Evolutionary conservation across 352 stramenopile genomes (phyloP).

Genomic region (Phytophthora citricola): DNA sequence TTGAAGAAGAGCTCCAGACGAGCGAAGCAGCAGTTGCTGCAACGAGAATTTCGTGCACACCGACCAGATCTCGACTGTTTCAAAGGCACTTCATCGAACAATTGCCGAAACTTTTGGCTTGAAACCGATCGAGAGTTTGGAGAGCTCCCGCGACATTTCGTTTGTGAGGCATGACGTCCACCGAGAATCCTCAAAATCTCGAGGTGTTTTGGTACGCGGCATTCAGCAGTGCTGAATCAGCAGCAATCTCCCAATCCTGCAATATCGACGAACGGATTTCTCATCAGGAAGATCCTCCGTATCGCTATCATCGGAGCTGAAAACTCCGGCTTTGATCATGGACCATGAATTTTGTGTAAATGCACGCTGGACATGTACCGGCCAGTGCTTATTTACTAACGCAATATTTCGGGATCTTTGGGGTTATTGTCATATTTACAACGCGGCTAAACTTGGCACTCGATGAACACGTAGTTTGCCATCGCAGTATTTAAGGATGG

Average conservation of each 20-base stretch:
- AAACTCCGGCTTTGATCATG: conserved; percentile 10
- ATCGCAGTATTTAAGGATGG: conserved; percentile 2
- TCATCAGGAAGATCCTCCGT: conserved; percentile 10
- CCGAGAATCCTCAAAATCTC: conserved; percentile 15
- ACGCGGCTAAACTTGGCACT: conserved; percentile 5
- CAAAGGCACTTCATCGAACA: conserved; percentile 16
- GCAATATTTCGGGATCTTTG: neutral
- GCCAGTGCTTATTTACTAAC: neutral
- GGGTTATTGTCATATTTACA: conserved; percentile 1
- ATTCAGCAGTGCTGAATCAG: conserved; percentile 6
- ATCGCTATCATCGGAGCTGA: conserved; percentile 22
- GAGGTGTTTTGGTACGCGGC: conserved; percentile 20
- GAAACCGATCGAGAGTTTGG: too few species aligned
- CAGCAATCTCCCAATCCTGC: conserved; percentile 6
- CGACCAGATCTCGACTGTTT: conserved; percentile 5
- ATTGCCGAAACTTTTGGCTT: conserved; percentile 15
- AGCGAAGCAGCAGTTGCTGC: neutral
- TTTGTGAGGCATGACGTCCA: conserved; percentile 16
- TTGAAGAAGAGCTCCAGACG: neutral
- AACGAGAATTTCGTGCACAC: neutral
- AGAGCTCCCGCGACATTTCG: too few species aligned
- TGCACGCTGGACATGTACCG: neutral
- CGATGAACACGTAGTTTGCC: neutral
- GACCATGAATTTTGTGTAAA: neutral
- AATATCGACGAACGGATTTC: neutral